phyloP scores from a whole-genome alignment of 2,329 filamentous ascomycete genomes.

The Xylaria sp. region DNA sequence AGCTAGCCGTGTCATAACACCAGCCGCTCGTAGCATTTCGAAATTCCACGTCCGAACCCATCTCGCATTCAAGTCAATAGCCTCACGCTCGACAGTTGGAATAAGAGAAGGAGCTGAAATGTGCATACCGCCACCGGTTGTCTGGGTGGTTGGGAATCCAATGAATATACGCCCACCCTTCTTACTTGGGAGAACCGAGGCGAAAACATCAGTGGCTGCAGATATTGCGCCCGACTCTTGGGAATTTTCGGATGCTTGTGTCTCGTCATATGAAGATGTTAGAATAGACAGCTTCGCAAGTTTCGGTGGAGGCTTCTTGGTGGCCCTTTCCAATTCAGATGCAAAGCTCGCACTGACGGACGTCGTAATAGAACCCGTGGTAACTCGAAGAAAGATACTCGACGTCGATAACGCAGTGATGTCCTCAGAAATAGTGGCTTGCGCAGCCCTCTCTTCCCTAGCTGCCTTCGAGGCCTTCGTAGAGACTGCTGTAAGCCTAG shows the following conservation, averaged over 20 bases:
- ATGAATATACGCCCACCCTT: conserved; percentile 92
- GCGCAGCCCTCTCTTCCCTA: conserved; percentile 66
- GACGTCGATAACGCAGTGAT: conserved; percentile 73
- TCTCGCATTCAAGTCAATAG: conserved; percentile 93
- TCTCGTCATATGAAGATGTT: conserved; percentile 88
- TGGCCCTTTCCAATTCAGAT: conserved; percentile 88
- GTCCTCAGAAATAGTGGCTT: conserved; percentile 71
- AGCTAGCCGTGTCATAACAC: conserved; percentile 86
- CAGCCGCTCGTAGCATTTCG: conserved; percentile 88
- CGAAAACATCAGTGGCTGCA: conserved; percentile 78
- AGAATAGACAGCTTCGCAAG: conserved; percentile 84
- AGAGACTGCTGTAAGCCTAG: conserved; percentile 67
- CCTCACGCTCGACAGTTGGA: conserved; percentile 94
- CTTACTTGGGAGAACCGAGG: conserved; percentile 86
- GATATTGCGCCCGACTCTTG: conserved; percentile 52
- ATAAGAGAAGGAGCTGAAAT: conserved; percentile 96
- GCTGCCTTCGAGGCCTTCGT: conserved; percentile 61
- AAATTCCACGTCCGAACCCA: conserved; percentile 96
- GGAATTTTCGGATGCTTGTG: conserved; percentile 66
- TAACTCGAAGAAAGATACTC: conserved; percentile 87
- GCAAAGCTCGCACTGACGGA: conserved; percentile 75
- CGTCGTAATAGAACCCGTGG: conserved; percentile 80
- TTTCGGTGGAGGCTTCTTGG: conserved; percentile 95
- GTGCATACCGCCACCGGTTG: conserved; percentile 90
- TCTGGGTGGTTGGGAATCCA: conserved; percentile 96